Percentiles rank a stretch among this genome's conserved stretches.
Conservation (phyloP, 1,284 basidiomycete genomes). For the Boletellus sp. region DNA sequence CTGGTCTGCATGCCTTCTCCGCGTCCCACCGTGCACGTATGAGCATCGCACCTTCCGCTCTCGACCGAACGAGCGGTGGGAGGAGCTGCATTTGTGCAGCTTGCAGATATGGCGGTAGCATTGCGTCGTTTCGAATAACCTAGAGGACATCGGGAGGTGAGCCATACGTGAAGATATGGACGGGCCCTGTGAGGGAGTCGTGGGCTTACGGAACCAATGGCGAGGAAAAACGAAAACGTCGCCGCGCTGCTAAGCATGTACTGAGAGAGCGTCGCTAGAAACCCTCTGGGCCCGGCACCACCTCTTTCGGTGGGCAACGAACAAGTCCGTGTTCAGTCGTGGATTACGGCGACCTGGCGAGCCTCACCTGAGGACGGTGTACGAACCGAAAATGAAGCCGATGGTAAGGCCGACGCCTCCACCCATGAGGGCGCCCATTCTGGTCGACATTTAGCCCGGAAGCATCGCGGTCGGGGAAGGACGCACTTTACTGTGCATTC, state of each 20-base stretch:
- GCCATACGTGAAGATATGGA: conserved; percentile 8
- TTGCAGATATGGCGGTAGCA: conserved; percentile 56
- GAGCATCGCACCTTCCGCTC: conserved; percentile 60
- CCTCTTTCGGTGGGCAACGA: conserved; percentile 44
- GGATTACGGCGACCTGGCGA: not conserved
- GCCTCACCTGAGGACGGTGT: conserved; percentile 77
- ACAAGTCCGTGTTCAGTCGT: conserved; percentile 8
- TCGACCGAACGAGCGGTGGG: conserved; percentile 51
- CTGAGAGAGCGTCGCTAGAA: conserved; percentile 84
- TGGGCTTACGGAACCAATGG: conserved; percentile 71
- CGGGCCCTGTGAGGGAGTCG: not conserved
- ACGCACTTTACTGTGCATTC: conserved; percentile 47
- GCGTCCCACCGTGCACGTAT: conserved; percentile 70
- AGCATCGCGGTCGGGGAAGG: conserved; percentile 3
- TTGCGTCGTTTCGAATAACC: conserved; percentile 73
- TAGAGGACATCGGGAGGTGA: conserved; percentile 26
- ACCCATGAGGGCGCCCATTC: conserved; percentile 93
- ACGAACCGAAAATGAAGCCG: conserved; percentile 93
- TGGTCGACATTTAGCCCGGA: conserved; percentile 30
- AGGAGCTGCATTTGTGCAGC: conserved; percentile 57
- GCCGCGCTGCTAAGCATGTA: conserved; percentile 93
- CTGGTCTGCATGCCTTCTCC: conserved; percentile 43
- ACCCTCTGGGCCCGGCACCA: conserved; percentile 84
- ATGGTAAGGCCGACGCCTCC: conserved; percentile 90
- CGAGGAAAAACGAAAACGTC: conserved; percentile 82